Evolutionary conservation across 75 land plant species (phyloP).

Genomic region (Cryptomeria japonica): DNA sequence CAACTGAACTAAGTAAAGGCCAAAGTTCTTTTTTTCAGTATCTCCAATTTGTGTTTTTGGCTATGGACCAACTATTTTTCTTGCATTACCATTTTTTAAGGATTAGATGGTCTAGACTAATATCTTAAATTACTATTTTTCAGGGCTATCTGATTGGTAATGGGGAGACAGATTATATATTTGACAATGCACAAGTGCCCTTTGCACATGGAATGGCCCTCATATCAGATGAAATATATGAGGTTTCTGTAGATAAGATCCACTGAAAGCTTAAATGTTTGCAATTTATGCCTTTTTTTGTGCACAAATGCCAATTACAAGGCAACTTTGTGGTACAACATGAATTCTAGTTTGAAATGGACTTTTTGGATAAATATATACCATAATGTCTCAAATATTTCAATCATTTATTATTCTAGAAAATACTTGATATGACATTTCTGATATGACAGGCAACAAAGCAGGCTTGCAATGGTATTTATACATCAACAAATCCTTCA

Average conservation of each 20-base stretch:
- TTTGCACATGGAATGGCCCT: constrained; percentile 55
- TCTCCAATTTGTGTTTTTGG: background rate
- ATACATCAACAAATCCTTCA: constrained; percentile 17
- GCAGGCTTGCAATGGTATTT: constrained; percentile 29
- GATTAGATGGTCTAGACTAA: background rate
- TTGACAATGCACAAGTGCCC: constrained; percentile 33
- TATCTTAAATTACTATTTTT: background rate
- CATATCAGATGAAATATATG: constrained; percentile 47
- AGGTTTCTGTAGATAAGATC: constrained; percentile 18
- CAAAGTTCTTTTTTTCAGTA: background rate
- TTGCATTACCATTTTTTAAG: background rate
- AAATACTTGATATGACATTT: background rate
- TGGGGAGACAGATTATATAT: constrained; percentile 37
- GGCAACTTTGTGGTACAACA: background rate
- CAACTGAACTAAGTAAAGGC: background rate
- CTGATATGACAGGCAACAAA: constrained; percentile 14
- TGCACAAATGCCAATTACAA: background rate
- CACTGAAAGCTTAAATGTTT: background rate
- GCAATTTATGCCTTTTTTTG: background rate
- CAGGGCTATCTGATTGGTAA: constrained; percentile 56
- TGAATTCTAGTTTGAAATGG: background rate
- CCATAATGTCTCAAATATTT: background rate
- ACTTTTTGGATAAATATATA: background rate
- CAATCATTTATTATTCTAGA: background rate
- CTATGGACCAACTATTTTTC: background rate